Evolutionary conservation across 345 rosid genomes (phyloP).

Genomic region (Lepidium africanum): DNA sequence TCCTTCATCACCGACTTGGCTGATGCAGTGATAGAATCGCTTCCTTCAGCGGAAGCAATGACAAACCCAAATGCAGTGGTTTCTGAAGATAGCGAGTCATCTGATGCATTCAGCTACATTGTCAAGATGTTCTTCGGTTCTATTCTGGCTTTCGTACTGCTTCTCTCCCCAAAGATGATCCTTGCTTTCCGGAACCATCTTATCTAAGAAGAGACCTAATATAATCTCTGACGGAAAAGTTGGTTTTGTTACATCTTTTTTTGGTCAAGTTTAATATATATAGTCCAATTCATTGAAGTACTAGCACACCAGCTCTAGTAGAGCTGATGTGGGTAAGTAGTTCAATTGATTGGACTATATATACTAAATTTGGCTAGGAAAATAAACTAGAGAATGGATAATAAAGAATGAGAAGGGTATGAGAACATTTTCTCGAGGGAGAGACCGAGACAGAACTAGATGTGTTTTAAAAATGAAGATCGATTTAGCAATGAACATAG

Average conservation of each 20-base stretch:
- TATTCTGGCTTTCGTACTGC: conserved; percentile 56
- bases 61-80: conserved; percentile 15
- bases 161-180: conserved; percentile 48
- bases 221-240: background rate
- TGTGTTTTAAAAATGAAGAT: background rate
- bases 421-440: background rate
- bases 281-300: conserved; percentile 26
- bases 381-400: background rate
- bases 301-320: conserved; percentile 12
- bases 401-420: background rate
- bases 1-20: conserved; percentile 88
- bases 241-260: background rate
- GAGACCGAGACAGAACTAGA: background rate
- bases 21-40: conserved; percentile 79
- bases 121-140: conserved; percentile 74
- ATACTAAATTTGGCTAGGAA: conserved; percentile 9
- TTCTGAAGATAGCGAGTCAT: conserved; percentile 37
- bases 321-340: conserved; percentile 26
- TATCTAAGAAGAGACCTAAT: conserved; percentile 15
- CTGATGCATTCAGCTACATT: conserved; percentile 41
- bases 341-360: conserved; percentile 23
- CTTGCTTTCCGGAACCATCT: conserved; percentile 55
- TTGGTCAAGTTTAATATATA: conserved; percentile 10
- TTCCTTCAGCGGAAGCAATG: conserved; percentile 67
- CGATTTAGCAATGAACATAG: background rate